Evolutionary conservation across 202 grass and related monocot species (phyloP).

Genomic region (Saccharum hybrid): DNA sequence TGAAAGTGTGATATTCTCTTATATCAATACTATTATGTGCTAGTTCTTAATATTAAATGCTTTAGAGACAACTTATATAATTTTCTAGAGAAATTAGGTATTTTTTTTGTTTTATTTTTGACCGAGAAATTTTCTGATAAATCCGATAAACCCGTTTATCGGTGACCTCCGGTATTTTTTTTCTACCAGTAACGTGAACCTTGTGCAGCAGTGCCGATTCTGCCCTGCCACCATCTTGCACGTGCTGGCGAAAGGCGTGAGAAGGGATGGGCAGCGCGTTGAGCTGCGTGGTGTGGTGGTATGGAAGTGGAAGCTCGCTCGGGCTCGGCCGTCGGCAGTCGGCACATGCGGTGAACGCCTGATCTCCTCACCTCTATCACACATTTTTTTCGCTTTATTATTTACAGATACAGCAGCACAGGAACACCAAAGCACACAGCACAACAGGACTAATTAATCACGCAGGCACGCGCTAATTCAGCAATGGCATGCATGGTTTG

Average conservation of each 20-base stretch:
- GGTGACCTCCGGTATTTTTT: no score
- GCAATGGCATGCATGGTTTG: background rate
- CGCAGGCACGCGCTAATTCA: no score
- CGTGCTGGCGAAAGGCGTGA: background rate
- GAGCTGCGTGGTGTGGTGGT: background rate
- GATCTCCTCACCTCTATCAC: background rate
- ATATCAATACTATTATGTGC: no score
- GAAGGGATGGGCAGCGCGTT: background rate
- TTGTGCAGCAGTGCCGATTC: background rate
- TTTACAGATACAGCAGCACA: conserved; percentile 21
- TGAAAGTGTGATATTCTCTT: no score
- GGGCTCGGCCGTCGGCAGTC: background rate
- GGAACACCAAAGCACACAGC: background rate
- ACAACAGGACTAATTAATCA: no score
- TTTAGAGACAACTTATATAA: no score
- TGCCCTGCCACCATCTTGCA: background rate
- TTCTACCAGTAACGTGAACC: no score
- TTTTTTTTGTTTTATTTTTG: no score
- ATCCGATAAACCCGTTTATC: no score
- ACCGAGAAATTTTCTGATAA: no score
- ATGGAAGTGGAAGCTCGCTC: background rate
- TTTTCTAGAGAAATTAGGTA: no score
- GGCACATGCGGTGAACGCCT: background rate
- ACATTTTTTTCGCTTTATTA: conserved; percentile 37
- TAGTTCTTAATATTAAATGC: no score